phyloP scores from a whole-genome alignment of 2,329 filamentous ascomycete species.

The Botrytis squamosa region DNA sequence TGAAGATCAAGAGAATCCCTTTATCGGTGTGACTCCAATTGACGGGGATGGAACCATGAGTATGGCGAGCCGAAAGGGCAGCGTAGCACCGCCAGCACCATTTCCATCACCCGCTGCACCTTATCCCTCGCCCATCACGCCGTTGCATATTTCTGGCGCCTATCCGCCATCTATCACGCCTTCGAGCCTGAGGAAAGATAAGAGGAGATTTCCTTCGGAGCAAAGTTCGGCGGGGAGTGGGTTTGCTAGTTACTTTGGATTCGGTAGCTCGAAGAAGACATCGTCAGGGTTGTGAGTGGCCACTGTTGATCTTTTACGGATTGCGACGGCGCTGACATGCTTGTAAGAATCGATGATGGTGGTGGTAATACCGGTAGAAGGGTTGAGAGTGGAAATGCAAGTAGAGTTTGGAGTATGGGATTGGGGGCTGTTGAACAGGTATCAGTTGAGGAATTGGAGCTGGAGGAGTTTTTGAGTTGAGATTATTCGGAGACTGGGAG shows the following conservation, averaged over 20 bases:
- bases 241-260: constrained; percentile 20
- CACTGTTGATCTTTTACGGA: neutral
- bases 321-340: neutral
- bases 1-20: neutral
- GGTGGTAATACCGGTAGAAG: neutral
- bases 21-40: neutral
- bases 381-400: neutral
- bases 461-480: neutral
- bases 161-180: neutral
- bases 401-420: neutral
- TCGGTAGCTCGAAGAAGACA: neutral
- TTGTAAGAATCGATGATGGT: neutral
- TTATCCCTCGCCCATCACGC: neutral
- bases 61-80: neutral
- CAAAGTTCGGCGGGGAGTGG: constrained; percentile 3
- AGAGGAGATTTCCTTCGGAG: constrained; percentile 1
- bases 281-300: constrained; percentile 8
- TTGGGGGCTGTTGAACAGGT: neutral
- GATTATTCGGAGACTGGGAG: neutral
- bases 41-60: constrained; percentile 11
- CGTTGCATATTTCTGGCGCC: neutral
- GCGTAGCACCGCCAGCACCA: neutral
- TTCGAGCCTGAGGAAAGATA: constrained; percentile 2
- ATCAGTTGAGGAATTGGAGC: neutral
- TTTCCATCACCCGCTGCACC: neutral